Percentiles rank a stretch among this genome's conserved stretches.
phyloP scores from a whole-genome alignment of 139 green algal species.

The Astrephomene gubernaculifera region DNA sequence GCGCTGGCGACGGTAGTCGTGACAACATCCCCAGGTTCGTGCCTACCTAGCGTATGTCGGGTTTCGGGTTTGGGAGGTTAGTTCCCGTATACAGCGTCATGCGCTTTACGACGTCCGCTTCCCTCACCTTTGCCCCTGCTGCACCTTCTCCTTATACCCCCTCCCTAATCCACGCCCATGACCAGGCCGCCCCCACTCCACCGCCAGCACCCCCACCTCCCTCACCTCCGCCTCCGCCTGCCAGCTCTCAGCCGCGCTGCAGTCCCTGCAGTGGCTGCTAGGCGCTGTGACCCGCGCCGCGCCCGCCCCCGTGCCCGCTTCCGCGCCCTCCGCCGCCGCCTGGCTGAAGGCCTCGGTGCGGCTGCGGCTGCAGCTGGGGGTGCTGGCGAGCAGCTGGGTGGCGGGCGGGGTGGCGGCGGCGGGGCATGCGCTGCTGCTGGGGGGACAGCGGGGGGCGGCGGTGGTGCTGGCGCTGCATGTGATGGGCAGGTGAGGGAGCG shows the following conservation, averaged over 20 bases:
- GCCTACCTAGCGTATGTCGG: too few relatives aligned
- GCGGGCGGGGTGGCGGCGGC: slow-evolving; percentile 4
- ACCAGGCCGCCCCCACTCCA: too few relatives aligned
- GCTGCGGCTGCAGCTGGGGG: slow-evolving; percentile 24
- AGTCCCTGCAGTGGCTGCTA: slow-evolving; percentile 21
- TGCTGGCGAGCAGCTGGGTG: background rate
- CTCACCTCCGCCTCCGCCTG: background rate
- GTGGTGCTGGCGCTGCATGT: slow-evolving; percentile 33
- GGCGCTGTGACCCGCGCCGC: background rate
- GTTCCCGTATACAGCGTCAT: too few relatives aligned
- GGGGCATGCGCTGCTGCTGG: slow-evolving; percentile 37
- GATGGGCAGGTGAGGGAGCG: slow-evolving; percentile 33
- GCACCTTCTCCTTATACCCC: too few relatives aligned
- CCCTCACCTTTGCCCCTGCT: too few relatives aligned
- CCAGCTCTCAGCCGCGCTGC: slow-evolving; percentile 4
- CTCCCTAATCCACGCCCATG: too few relatives aligned
- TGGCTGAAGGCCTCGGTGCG: background rate
- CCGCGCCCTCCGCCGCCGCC: background rate
- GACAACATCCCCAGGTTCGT: too few relatives aligned
- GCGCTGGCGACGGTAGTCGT: too few relatives aligned
- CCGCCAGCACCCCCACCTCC: background rate
- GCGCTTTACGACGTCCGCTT: too few relatives aligned
- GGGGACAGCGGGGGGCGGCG: slow-evolving; percentile 17
- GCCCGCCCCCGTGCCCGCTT: slow-evolving; percentile 12
- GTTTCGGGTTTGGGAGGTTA: too few relatives aligned